phyloP scores from a whole-genome alignment of 176 grass and related monocot species.

The Zizania latifolia region DNA sequence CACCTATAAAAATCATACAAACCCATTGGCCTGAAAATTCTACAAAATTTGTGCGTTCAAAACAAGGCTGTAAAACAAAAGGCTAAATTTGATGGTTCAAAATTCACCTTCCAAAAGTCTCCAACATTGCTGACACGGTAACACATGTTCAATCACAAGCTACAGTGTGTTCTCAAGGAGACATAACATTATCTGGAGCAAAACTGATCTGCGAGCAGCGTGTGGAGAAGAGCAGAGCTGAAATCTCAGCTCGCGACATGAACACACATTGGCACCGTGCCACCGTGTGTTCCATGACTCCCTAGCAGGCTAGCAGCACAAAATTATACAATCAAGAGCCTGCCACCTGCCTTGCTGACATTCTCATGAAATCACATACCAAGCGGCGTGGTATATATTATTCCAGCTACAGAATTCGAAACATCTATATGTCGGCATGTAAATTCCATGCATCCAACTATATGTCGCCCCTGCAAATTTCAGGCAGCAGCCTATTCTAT shows the following conservation, averaged over 20 bases:
- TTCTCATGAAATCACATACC: neutral
- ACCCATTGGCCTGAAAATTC: too few species aligned
- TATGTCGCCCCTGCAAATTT: conserved; percentile 30
- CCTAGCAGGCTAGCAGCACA: neutral
- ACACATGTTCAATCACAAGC: too few species aligned
- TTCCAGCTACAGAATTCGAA: conserved; percentile 38
- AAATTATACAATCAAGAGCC: conserved; percentile 20
- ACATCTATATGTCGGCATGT: conserved; percentile 27
- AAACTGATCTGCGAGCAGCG: too few species aligned
- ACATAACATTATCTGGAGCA: too few species aligned
- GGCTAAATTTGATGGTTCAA: too few species aligned
- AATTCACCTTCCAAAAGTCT: too few species aligned
- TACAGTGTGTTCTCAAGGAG: too few species aligned
- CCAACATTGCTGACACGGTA: too few species aligned
- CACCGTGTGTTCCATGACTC: neutral
- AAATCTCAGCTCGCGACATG: neutral
- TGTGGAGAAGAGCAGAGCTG: neutral
- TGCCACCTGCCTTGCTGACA: neutral
- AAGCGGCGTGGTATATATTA: conserved; percentile 18
- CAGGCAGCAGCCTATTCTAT: conserved; percentile 51
- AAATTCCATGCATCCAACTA: conserved; percentile 35
- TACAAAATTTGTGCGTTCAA: too few species aligned
- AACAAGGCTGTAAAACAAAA: too few species aligned
- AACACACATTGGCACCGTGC: conserved; percentile 1
- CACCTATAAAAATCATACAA: too few species aligned